Evolutionary conservation across 108 stramenopile species (phyloP).

Genomic region (Pseudonitzschia multiseries): DNA sequence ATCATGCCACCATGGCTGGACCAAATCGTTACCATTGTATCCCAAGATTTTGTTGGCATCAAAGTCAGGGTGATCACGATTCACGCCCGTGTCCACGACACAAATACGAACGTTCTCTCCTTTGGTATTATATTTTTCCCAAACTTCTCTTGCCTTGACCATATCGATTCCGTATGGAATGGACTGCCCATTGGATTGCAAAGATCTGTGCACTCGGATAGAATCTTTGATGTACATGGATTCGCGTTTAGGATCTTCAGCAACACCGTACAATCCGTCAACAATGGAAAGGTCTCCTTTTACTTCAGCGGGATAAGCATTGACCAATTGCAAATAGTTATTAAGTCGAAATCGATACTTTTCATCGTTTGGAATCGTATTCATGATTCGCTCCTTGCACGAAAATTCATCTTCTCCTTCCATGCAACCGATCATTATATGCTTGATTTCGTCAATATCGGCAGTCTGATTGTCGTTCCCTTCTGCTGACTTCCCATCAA

Average conservation of each 20-base stretch:
- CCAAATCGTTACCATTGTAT: constrained; percentile 28
- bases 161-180: constrained; percentile 24
- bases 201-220: constrained; percentile 16
- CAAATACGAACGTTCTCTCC: constrained; percentile 44
- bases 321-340: constrained; percentile 2
- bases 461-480: background rate
- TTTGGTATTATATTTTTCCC: constrained; percentile 3
- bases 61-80: constrained; percentile 37
- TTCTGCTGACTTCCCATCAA: background rate
- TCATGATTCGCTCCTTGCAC: constrained; percentile 10
- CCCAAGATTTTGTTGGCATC: constrained; percentile 5
- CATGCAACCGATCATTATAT: constrained; percentile 8
- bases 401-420: background rate
- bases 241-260: constrained; percentile 14
- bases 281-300: constrained; percentile 8
- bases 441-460: background rate
- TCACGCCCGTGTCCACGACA: constrained; percentile 50
- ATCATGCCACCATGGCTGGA: constrained; percentile 40
- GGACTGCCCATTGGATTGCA: constrained; percentile 9
- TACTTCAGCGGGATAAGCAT: constrained; percentile 2
- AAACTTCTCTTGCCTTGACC: constrained; percentile 23
- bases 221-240: constrained; percentile 24
- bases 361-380: constrained; percentile 1
- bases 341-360: background rate
- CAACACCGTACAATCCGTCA: background rate